Evolutionary conservation across 345 rosid species (phyloP).

Genomic region (Murraya koenigii): DNA sequence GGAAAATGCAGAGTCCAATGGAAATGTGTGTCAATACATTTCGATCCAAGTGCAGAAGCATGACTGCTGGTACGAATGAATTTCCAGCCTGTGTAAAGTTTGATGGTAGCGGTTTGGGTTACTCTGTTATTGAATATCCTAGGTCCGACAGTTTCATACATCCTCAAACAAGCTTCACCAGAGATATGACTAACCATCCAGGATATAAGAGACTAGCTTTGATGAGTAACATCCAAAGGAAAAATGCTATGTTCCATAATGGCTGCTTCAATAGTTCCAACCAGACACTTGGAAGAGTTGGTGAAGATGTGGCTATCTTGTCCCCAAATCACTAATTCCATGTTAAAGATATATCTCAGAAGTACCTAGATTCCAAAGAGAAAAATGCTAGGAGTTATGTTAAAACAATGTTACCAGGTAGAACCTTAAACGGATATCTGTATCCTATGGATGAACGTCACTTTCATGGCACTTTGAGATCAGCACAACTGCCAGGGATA

Average conservation of each 20-base stretch:
- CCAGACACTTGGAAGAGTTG: background rate
- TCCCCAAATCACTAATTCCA: background rate
- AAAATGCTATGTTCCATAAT: background rate
- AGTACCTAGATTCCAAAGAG: background rate
- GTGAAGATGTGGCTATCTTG: background rate
- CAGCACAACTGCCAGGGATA: background rate
- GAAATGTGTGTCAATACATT: too few species aligned
- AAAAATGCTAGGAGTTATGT: background rate
- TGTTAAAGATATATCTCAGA: background rate
- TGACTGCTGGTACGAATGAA: too few species aligned
- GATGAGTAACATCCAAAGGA: background rate
- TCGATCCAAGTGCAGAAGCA: too few species aligned
- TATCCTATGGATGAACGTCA: slow-evolving; percentile 1
- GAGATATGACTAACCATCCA: background rate
- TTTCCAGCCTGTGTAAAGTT: too few species aligned
- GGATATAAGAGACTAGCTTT: background rate
- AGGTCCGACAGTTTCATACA: background rate
- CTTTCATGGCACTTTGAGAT: background rate
- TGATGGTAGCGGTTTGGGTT: background rate
- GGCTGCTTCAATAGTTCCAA: background rate
- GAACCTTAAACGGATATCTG: slow-evolving; percentile 6
- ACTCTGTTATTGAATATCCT: background rate
- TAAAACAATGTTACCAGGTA: background rate
- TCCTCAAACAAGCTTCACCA: background rate
- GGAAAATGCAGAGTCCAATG: too few species aligned